Evolutionary conservation across 1,139 yeast genomes (phyloP), one percentile per base, ranked within the genome.

Genomic region (Blastobotrys aristatus): DNA sequence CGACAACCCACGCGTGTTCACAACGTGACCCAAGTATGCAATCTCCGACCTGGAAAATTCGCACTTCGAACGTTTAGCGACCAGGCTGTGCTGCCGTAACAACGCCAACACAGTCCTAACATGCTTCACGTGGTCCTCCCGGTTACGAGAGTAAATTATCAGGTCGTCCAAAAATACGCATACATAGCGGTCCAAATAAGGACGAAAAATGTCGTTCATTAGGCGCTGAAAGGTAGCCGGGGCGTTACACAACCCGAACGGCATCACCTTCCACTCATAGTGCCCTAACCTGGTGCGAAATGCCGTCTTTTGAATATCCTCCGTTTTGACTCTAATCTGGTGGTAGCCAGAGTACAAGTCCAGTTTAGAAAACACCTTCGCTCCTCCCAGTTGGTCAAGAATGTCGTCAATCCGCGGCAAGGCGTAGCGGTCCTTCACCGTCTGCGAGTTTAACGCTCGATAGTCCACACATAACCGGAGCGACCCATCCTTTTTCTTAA

Each of bases 81-180:
- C 6, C 16, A 47, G 21, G 20, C 24, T n/a, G 24, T 33, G 33
- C 10, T 40, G 13, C 6, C 45, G 41, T n/a, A 50, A 46, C n/a
- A n/a, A 24, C 8, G 26, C 27, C 3, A 57, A 44, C 13, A 53
- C 53, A 11, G 10, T 11, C 4, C 39, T 36, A 2, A 58, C 35
- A 40, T 63, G 62, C 7, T 47, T 17, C n/a, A 40, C 31, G 40
- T 62, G 66, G 17, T 52, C 56, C 16, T 50, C 48, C 13, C 61
- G 53, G 18, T 64, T 32, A 13, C 27, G 27, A 24, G 8, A 6
- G 27, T 6, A 24, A 24, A 24, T 24, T 6, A 24, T 24, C 27
- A 65, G 54, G 47, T 63, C 66, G 46, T 61, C 68, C n/a, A 63
- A 44, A 63, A 3, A 54, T 6, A 24, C 27, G 27, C 57, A 6